Conservation (phyloP, 768 basidiomycete genomes). For the Rhizopogon sp. region DNA sequence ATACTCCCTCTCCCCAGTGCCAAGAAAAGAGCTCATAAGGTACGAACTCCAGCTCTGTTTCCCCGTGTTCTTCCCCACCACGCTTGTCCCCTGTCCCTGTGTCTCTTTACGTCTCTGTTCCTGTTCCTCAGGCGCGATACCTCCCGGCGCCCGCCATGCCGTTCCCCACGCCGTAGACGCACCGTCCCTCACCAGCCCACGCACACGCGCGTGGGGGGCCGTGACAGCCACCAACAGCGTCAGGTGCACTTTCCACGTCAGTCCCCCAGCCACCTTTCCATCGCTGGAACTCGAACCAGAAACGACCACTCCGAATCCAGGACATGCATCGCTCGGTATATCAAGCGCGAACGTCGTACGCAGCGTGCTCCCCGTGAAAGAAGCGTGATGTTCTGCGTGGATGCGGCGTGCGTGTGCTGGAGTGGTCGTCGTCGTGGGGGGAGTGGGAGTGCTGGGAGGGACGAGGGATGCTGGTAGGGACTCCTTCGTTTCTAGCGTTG, state of each 20-base stretch:
- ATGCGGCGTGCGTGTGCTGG: slow-evolving; percentile 56
- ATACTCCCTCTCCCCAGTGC: slow-evolving; percentile 41
- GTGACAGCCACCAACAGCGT: slow-evolving; percentile 81
- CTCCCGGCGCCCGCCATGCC: slow-evolving; percentile 52
- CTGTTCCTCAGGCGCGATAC: slow-evolving; percentile 61
- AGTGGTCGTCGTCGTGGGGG: slow-evolving; percentile 24
- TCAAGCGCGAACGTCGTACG: slow-evolving; percentile 86
- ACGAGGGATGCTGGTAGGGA: slow-evolving; percentile 53
- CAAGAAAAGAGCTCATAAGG: slow-evolving; percentile 35
- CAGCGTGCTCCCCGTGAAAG: slow-evolving; percentile 64
- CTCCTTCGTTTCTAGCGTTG: slow-evolving; percentile 88
- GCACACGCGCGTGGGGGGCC: slow-evolving; percentile 36
- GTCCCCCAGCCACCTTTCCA: slow-evolving; percentile 48
- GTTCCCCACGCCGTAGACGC: slow-evolving; percentile 67
- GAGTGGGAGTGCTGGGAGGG: no score
- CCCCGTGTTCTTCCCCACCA: neutral
- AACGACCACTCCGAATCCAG: slow-evolving; percentile 51
- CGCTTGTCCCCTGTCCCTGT: neutral
- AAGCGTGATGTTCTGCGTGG: slow-evolving; percentile 83
- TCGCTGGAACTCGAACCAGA: slow-evolving; percentile 4
- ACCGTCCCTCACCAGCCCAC: slow-evolving; percentile 52
- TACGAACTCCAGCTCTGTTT: slow-evolving; percentile 32
- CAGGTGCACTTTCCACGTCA: slow-evolving; percentile 87
- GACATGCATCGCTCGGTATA: slow-evolving; percentile 89
- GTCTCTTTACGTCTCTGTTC: no score